These are phyloP conservation scores for Paxillus ammoniavirescens DNA, from an alignment of 768 basidiomycete genomes.

Conservation along the genomic window DNA sequence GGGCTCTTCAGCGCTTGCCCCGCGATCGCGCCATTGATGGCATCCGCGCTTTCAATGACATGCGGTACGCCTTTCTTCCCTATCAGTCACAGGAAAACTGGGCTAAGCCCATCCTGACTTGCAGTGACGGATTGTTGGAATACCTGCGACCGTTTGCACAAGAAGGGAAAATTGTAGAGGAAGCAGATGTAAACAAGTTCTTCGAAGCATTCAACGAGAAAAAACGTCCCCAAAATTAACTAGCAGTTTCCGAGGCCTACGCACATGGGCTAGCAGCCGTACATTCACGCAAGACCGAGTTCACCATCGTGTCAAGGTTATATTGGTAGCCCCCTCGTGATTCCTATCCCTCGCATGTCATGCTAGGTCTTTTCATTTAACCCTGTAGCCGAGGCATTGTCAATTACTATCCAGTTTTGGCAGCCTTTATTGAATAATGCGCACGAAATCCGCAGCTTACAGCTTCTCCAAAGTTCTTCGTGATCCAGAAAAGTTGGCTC, in stretches of 20 bases:
- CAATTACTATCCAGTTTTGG: background rate
- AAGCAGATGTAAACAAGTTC: constrained; percentile 66
- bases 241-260: background rate
- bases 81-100: background rate
- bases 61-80: constrained; percentile 54
- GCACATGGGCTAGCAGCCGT: background rate
- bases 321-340: background rate
- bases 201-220: constrained; percentile 53
- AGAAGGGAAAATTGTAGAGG: constrained; percentile 70
- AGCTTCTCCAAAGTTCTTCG: background rate
- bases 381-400: background rate
- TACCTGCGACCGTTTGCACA: constrained; percentile 80
- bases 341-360: background rate
- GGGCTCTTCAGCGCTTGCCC: constrained; percentile 70
- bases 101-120: constrained; percentile 1
- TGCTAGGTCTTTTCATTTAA: background rate
- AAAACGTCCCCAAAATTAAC: constrained; percentile 5
- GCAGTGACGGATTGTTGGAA: constrained; percentile 65
- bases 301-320: background rate
- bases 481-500: background rate
- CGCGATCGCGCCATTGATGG: constrained; percentile 82
- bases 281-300: background rate
- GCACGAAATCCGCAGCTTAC: too few relatives aligned
- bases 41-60: constrained; percentile 78
- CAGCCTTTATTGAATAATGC: background rate